Percentiles rank a stretch among this genome's conserved stretches.
Evolutionary conservation across 805 yeast species (phyloP).

Genomic region (Ogataea chonburiensis): DNA sequence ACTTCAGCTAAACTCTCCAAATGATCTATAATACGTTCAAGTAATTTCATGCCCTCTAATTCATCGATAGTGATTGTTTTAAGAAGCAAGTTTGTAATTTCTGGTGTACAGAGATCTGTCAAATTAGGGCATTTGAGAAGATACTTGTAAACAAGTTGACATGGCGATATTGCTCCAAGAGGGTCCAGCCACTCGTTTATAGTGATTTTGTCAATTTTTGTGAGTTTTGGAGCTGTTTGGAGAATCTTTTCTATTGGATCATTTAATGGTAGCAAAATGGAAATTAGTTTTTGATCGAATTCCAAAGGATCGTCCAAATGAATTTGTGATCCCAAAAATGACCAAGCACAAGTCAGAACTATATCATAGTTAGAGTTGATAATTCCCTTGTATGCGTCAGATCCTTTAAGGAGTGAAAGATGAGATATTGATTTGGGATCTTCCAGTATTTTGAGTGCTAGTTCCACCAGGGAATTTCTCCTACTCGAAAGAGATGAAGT

Average conservation of each 20-base stretch:
- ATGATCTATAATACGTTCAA: neutral
- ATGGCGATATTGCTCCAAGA: slow-evolving; percentile 6
- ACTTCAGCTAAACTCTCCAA: neutral
- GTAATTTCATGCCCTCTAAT: neutral
- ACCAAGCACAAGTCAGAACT: slow-evolving; percentile 1
- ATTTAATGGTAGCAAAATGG: slow-evolving; percentile 2
- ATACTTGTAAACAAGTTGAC: slow-evolving; percentile 9
- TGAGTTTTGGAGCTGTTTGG: neutral
- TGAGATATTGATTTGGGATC: slow-evolving; percentile 19
- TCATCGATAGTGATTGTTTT: neutral
- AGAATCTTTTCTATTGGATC: neutral
- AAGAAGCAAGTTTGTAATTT: neutral
- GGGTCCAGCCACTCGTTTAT: slow-evolving; percentile 18
- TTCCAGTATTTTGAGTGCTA: slow-evolving; percentile 24
- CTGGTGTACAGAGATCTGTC: neutral
- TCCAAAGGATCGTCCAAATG: neutral
- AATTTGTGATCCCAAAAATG: neutral
- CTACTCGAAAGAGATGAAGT: slow-evolving; percentile 19
- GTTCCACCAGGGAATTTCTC: slow-evolving; percentile 27
- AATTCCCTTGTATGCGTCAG: slow-evolving; percentile 1
- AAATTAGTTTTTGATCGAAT: slow-evolving; percentile 1
- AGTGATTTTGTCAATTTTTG: slow-evolving; percentile 17
- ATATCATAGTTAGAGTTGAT: slow-evolving; percentile 7
- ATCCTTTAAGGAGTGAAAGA: neutral
- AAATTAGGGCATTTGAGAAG: neutral